phyloP scores from a whole-genome alignment of 1,284 basidiomycete genomes.

The Trametes pubescens region DNA sequence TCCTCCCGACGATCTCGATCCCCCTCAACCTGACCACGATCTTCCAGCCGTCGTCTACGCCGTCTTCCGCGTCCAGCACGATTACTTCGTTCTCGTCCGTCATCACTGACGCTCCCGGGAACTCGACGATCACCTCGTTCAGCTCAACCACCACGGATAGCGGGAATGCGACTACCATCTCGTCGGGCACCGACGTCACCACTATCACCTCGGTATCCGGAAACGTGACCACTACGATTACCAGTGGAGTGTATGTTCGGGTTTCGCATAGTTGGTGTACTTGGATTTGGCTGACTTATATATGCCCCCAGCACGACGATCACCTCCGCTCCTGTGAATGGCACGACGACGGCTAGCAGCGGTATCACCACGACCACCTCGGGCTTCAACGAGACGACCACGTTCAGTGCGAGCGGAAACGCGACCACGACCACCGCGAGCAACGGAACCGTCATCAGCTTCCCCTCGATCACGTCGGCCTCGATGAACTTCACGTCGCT shows the following conservation, averaged over 20 bases:
- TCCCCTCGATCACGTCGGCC: constrained; percentile 23
- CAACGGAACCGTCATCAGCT: constrained; percentile 28
- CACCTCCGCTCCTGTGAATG: constrained; percentile 16
- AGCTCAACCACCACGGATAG: neutral
- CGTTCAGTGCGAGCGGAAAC: constrained; percentile 6
- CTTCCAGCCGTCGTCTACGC: neutral
- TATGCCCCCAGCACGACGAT: constrained; percentile 16
- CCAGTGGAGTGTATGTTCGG: constrained; percentile 21
- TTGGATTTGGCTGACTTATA: constrained; percentile 12
- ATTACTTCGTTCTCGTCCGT: constrained; percentile 1
- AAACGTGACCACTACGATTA: constrained; percentile 16
- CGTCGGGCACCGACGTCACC: neutral
- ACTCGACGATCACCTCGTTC: constrained; percentile 6
- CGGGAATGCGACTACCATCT: constrained; percentile 7
- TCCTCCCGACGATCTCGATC: constrained; percentile 5
- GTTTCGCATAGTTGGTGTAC: constrained; percentile 9
- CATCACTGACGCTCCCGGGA: neutral
- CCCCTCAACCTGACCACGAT: constrained; percentile 5
- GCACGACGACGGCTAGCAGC: neutral
- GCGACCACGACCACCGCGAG: constrained; percentile 13
- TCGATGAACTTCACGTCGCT: constrained; percentile 20
- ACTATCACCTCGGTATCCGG: constrained; percentile 9
- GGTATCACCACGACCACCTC: constrained; percentile 4
- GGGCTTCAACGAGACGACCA: constrained; percentile 4
- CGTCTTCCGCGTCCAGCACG: neutral